Conservation (phyloP, 129 eudicot genomes). For the Sambucus nigra region DNA sequence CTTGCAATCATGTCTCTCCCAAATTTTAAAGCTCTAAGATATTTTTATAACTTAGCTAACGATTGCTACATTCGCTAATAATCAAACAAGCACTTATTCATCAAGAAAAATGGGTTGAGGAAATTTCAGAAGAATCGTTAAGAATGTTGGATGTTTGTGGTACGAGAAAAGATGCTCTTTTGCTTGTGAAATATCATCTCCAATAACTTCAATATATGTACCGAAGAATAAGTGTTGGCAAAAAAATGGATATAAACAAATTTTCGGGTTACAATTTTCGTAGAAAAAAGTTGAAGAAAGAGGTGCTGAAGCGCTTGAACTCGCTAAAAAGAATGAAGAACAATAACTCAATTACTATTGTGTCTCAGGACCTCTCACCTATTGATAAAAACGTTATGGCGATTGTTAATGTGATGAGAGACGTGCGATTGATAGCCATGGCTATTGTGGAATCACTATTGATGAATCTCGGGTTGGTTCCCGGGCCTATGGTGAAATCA, state of each 20-base stretch:
- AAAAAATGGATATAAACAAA: conserved; percentile 23
- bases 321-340: conserved; percentile 42
- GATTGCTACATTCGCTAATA: conserved; percentile 49
- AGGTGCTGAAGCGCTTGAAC: conserved; percentile 40
- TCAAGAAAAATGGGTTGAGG: conserved; percentile 40
- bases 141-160: conserved; percentile 69
- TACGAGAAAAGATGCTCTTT: conserved; percentile 46
- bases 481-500: conserved; percentile 27
- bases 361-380: no score
- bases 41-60: conserved; percentile 70
- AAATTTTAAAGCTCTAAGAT: conserved; percentile 42
- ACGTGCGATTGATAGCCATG: conserved; percentile 48
- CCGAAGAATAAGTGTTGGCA: conserved; percentile 33
- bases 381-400: conserved; percentile 39
- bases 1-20: conserved; percentile 30
- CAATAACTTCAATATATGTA: conserved; percentile 58
- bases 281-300: conserved; percentile 59
- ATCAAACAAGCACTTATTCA: conserved; percentile 30
- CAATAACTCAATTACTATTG: background rate
- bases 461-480: conserved; percentile 54
- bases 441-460: conserved; percentile 52
- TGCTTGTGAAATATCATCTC: conserved; percentile 58
- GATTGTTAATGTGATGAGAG: conserved; percentile 47
- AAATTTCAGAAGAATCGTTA: conserved; percentile 64
- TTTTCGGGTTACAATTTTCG: conserved; percentile 35